Conservation (phyloP, 2,329 filamentous ascomycete species). For the Trichoderma hamatum region DNA sequence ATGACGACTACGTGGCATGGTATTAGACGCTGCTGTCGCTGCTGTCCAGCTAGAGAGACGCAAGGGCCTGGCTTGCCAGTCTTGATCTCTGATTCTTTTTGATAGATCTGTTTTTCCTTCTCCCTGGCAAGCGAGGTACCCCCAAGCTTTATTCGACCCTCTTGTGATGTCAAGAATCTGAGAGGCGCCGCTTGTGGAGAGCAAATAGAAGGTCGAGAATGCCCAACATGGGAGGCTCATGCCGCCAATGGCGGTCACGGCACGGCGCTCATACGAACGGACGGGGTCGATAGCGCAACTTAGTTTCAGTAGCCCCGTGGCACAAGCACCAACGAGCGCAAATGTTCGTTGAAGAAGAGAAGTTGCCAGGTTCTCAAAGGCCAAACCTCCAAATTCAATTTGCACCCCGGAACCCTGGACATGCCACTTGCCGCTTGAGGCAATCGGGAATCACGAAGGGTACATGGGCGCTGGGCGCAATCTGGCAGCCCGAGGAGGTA, state of each 20-base stretch:
- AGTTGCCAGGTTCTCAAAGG: not conserved
- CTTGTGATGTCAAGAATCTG: constrained; percentile 14
- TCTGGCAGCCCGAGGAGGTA: not conserved
- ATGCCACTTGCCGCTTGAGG: not conserved
- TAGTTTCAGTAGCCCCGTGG: not conserved
- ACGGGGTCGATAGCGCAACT: constrained; percentile 4
- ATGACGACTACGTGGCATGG: constrained; percentile 21
- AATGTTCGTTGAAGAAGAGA: constrained; percentile 1
- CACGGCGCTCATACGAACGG: not conserved
- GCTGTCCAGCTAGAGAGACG: not conserved
- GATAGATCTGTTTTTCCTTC: not conserved
- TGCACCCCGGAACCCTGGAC: constrained; percentile 12
- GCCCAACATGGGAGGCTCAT: constrained; percentile 9
- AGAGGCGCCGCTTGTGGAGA: constrained; percentile 2
- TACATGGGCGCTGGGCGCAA: not conserved
- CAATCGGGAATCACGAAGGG: not conserved
- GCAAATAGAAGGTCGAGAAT: constrained; percentile 19
- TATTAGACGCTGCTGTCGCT: constrained; percentile 7
- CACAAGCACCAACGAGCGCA: not conserved
- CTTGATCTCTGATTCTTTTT: not conserved
- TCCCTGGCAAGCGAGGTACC: not conserved
- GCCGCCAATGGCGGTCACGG: constrained; percentile 14
- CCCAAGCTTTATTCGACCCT: not conserved
- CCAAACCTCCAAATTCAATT: constrained; percentile 6
- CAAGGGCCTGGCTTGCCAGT: not conserved